A percentile compares a stretch with the other conserved stretches of the same genome.
Conservation (phyloP, 306 rosid species). For the Notholithocarpus densiflorus region DNA sequence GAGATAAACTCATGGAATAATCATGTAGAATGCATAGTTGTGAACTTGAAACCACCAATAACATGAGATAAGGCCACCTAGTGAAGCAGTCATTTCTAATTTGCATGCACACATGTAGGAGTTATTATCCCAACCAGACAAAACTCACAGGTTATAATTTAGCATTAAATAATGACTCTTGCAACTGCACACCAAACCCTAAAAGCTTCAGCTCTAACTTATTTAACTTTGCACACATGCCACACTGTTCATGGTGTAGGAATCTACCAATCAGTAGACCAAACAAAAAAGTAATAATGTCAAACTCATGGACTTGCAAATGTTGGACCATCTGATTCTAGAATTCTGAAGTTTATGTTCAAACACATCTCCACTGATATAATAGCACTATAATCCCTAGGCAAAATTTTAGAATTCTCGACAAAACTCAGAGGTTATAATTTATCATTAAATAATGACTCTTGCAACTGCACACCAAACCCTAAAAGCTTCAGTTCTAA, state of each 20-base stretch:
- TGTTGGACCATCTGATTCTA: no score
- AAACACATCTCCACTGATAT: no score
- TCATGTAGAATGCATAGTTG: conserved; percentile 19
- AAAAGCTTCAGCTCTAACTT: not conserved
- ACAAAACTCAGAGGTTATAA: not conserved
- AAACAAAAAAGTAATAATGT: not conserved
- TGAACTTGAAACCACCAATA: not conserved
- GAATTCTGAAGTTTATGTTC: no score
- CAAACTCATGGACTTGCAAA: no score
- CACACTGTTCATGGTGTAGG: not conserved
- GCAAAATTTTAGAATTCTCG: no score
- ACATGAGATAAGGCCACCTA: not conserved
- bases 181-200: not conserved
- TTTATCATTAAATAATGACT: not conserved
- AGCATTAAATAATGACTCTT: not conserved
- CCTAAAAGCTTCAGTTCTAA: not conserved
- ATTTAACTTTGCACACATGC: not conserved
- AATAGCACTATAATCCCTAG: no score
- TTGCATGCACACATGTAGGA: not conserved
- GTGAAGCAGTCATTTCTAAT: not conserved
- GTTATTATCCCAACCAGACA: not conserved
- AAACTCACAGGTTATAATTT: not conserved
- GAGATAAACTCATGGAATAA: not conserved
- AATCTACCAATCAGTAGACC: not conserved
- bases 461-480: not conserved